Evolutionary conservation across 148 eudicot species (phyloP).

Genomic region (Hydrangea macrophylla): DNA sequence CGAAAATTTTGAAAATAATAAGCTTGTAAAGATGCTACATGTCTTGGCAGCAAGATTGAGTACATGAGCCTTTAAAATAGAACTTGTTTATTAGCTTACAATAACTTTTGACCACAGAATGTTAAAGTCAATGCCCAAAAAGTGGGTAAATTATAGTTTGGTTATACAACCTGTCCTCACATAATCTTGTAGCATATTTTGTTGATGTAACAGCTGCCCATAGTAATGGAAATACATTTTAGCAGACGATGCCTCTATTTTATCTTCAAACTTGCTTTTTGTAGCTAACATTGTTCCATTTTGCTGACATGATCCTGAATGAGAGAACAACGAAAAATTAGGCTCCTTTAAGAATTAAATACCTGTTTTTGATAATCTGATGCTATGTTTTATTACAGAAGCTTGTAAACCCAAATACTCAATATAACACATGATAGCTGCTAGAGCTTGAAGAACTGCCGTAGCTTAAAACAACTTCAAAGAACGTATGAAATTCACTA

Average conservation of each 20-base stretch:
- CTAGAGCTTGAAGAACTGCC: not conserved
- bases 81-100: no score
- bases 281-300: slow-evolving; percentile 55
- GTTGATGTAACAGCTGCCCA: slow-evolving; percentile 93
- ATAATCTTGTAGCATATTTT: slow-evolving; percentile 97
- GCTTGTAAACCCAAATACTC: not conserved
- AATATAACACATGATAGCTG: not conserved
- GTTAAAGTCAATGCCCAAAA: not conserved
- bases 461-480: not conserved
- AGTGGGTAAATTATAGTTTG: slow-evolving; percentile 11
- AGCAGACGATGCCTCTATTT: slow-evolving; percentile 90
- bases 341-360: slow-evolving; percentile 4
- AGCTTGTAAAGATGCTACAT: not conserved
- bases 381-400: not conserved
- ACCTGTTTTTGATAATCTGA: not conserved
- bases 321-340: slow-evolving; percentile 19
- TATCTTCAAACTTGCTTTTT: slow-evolving; percentile 82
- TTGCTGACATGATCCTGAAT: slow-evolving; percentile 50
- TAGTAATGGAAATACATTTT: slow-evolving; percentile 97
- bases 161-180: slow-evolving; percentile 88
- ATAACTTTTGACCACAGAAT: not conserved
- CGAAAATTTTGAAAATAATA: not conserved
- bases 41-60: slow-evolving; percentile 3
- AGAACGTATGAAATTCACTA: not conserved
- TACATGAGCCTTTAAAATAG: not conserved